Base-by-base conservation (phyloP, 148 eudicot species). In the Vaccinium corymbosum region DNA sequence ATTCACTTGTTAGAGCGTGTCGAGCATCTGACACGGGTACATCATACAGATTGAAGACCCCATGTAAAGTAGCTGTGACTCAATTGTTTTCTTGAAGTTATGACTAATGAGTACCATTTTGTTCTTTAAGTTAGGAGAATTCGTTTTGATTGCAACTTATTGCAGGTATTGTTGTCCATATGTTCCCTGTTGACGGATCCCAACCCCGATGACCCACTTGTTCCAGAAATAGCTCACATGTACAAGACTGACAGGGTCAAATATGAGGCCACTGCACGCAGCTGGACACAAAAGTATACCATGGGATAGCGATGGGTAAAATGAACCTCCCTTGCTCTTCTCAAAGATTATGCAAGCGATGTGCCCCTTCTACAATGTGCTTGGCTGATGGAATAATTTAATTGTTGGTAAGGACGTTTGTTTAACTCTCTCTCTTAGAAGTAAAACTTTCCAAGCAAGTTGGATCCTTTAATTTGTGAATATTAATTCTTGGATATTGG, bases 211-310 rank as follows among this genome's bases (percentile, higher is more conserved):
- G 84, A 82, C 56, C 84, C 84, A 20, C 84, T 82, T 20, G 84
- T 82, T 20, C 84, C 84, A 20, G 84, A 82, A 72, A 82, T 82
- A 50, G 84, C 84, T 27, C 84, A 82, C 61, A 82, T 82, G 84
- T 82, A 82, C 66, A 82, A 82, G 51, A 72, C 78, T 0, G 84
- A 82, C 78, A 82, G 64, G 25, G n/a, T 29, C 7, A 82, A 82
- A 72, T 82, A 82, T 13, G 84, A 82, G 78, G 64, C 78, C 78
- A 82, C 84, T 20, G 84, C 84, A 19, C 84, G 84, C 66, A 72
- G 84, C 84, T 82, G 84, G 84, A 82, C 84, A 4, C 84, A 82
- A 49, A 82, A 82, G 84, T 82, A 82, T 53, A 79, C 84, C 78
- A 82, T 82, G 84, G 84, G 84, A 70, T 82, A 22, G 25, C 2